These are phyloP conservation scores for Albifimbria verrucaria DNA, from an alignment of 2,329 filamentous ascomycete species.

Conservation along the genomic window DNA sequence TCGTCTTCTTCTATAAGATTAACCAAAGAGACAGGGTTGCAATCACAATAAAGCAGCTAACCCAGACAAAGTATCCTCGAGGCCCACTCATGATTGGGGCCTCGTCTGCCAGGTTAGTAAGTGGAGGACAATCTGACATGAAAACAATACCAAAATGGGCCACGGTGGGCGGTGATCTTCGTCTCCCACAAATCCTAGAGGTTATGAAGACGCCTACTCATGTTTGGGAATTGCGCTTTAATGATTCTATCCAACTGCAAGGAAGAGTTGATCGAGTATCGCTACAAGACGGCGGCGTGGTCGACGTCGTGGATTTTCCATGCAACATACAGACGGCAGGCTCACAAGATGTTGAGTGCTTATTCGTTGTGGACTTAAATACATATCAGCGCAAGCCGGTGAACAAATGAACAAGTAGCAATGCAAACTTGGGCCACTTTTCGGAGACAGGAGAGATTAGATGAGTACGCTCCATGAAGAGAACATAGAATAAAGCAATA, in stretches of 20 bases:
- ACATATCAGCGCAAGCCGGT: neutral
- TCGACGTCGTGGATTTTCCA: neutral
- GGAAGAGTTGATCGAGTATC: neutral
- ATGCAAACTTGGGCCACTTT: too few relatives aligned
- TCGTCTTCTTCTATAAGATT: neutral
- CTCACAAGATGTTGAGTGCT: neutral
- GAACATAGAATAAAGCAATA: too few relatives aligned
- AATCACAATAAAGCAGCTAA: neutral
- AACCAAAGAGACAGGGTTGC: neutral
- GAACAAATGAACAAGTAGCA: neutral
- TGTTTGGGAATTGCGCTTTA: neutral
- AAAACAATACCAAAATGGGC: neutral
- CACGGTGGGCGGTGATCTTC: neutral
- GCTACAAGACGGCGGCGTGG: neutral
- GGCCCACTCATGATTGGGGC: neutral
- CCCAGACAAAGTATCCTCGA: neutral
- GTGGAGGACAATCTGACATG: neutral
- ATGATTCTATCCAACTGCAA: neutral
- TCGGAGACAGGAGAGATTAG: too few relatives aligned
- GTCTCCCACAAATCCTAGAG: neutral
- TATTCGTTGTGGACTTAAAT: neutral
- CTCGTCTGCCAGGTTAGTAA: neutral
- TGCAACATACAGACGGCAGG: neutral
- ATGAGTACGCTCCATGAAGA: too few relatives aligned
- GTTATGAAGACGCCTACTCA: neutral